A percentile compares a stretch with the other conserved stretches of the same genome.
Conservation (phyloP, 257 asterid species). For the Mitragyna speciosa region DNA sequence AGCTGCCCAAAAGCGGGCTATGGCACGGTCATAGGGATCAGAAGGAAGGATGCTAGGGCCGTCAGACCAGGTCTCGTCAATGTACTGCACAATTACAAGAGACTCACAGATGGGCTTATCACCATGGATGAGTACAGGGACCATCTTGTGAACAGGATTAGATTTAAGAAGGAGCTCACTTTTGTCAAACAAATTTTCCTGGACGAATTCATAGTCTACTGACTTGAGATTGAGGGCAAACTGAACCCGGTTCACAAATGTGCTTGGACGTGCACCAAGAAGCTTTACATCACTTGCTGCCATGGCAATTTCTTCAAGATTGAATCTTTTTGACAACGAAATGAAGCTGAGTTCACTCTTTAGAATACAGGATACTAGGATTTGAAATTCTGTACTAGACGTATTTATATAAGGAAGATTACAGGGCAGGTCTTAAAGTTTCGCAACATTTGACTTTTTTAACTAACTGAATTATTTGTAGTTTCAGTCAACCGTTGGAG, state of each 20-base stretch:
- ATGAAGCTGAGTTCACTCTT: no score
- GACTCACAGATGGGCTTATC: slow-evolving; percentile 35
- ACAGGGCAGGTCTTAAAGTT: no score
- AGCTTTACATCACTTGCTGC: slow-evolving; percentile 13
- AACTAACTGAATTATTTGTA: no score
- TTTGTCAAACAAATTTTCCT: slow-evolving; percentile 15
- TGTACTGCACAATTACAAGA: slow-evolving; percentile 32
- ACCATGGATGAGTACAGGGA: slow-evolving; percentile 38
- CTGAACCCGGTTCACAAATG: slow-evolving; percentile 25
- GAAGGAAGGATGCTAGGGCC: slow-evolving; percentile 33
- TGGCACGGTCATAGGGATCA: slow-evolving; percentile 38
- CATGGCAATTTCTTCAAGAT: not conserved
- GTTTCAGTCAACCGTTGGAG: no score
- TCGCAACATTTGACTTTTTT: no score
- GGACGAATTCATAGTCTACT: slow-evolving; percentile 20
- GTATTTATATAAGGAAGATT: no score
- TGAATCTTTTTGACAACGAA: no score
- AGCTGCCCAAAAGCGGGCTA: slow-evolving; percentile 39
- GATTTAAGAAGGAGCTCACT: slow-evolving; percentile 40
- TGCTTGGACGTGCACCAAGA: slow-evolving; percentile 23
- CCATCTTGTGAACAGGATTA: slow-evolving; percentile 36
- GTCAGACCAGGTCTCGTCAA: slow-evolving; percentile 36
- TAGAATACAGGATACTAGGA: no score
- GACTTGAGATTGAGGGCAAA: slow-evolving; percentile 40
- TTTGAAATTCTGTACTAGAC: no score